phyloP scores from a whole-genome alignment of 2,329 filamentous ascomycete genomes.

The Aspergillus amoenus region DNA sequence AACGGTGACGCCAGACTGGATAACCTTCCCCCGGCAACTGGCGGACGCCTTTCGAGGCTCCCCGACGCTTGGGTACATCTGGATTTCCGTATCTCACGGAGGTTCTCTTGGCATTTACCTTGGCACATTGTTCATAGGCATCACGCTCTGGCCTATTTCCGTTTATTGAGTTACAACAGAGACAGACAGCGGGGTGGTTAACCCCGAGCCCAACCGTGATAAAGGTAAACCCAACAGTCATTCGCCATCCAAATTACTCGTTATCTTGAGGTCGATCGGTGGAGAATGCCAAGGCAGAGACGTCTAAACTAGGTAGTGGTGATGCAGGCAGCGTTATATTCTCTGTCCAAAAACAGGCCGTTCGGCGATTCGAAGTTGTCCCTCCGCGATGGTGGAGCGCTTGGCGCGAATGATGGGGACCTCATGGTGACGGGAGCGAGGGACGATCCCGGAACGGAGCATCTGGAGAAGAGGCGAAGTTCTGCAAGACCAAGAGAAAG shows the following conservation, averaged over 20 bases:
- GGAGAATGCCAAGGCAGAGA: constrained; percentile 12
- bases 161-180: neutral
- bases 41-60: constrained; percentile 8
- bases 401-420: constrained; percentile 3
- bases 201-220: constrained; percentile 2
- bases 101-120: constrained; percentile 6
- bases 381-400: constrained; percentile 1
- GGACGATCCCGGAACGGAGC: neutral
- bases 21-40: neutral
- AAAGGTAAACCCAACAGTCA: neutral
- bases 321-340: constrained; percentile 11
- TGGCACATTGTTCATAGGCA: constrained; percentile 2
- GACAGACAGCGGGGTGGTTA: neutral
- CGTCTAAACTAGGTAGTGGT: constrained; percentile 1
- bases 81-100: constrained; percentile 1
- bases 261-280: constrained; percentile 12
- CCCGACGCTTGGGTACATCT: neutral
- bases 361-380: neutral
- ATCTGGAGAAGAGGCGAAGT: neutral
- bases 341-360: neutral
- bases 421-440: neutral
- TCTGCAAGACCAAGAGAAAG: neutral
- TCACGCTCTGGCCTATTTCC: constrained; percentile 1
- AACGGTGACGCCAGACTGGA: neutral
- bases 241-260: constrained; percentile 1